Evolutionary conservation across 2,329 filamentous ascomycete genomes (phyloP).

Genomic region (Ilyonectria destructans): DNA sequence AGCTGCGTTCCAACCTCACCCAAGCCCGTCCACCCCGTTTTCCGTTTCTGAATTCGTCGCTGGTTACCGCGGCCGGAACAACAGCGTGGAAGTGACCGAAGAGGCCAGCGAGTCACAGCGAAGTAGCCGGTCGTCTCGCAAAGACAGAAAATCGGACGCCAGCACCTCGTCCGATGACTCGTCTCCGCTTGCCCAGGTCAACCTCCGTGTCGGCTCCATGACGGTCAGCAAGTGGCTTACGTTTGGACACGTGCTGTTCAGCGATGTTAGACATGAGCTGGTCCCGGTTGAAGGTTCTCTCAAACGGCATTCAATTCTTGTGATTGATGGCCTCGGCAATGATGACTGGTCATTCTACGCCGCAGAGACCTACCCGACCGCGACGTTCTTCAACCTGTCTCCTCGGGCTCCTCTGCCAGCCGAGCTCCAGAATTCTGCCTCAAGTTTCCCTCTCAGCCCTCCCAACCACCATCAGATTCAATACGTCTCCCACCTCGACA

Average conservation of each 20-base stretch:
- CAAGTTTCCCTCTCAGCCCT: constrained; percentile 70
- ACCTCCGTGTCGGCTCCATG: constrained; percentile 84
- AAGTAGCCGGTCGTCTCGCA: constrained; percentile 53
- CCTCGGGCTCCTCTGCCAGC: constrained; percentile 68
- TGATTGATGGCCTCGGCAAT: constrained; percentile 89
- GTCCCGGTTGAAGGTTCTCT: constrained; percentile 57
- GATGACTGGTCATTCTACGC: constrained; percentile 92
- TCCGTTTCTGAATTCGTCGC: constrained; percentile 60
- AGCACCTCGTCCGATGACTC: constrained; percentile 70
- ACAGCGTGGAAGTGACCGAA: constrained; percentile 37
- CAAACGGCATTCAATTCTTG: constrained; percentile 76
- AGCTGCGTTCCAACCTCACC: constrained; percentile 62
- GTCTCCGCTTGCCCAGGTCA: constrained; percentile 79
- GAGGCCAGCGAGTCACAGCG: constrained; percentile 52
- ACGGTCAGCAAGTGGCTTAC: constrained; percentile 92
- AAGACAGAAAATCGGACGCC: constrained; percentile 59
- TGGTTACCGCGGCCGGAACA: constrained; percentile 43
- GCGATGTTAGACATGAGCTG: constrained; percentile 82
- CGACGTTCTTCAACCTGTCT: constrained; percentile 84
- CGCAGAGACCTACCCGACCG: constrained; percentile 83
- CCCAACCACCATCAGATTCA: constrained; percentile 84
- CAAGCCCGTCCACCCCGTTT: constrained; percentile 61
- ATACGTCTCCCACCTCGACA: constrained; percentile 73
- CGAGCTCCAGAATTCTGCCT: constrained; percentile 60
- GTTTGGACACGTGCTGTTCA: constrained; percentile 88